Evolutionary conservation across 768 basidiomycete genomes (phyloP).

Genomic region (Lactifluus piperatus): DNA sequence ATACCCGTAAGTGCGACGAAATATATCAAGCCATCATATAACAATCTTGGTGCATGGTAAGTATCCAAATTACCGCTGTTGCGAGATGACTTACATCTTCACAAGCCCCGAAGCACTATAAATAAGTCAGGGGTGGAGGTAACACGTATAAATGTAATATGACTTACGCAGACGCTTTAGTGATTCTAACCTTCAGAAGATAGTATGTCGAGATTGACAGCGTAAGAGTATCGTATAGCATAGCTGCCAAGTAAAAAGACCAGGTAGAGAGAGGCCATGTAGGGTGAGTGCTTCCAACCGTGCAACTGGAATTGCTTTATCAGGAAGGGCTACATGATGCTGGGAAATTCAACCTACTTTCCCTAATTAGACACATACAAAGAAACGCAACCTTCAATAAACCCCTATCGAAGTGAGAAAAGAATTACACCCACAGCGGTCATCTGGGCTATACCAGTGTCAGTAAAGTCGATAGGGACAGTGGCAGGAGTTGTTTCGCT

Average conservation of each 20-base stretch:
- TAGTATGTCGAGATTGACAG: too few species aligned
- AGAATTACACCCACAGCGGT: neutral
- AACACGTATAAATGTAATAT: neutral
- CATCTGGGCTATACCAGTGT: constrained; percentile 9
- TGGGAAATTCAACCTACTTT: constrained; percentile 25
- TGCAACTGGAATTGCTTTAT: constrained; percentile 34
- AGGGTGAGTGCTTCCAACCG: constrained; percentile 27
- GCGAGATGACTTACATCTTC: constrained; percentile 21
- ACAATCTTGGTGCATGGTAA: constrained; percentile 36
- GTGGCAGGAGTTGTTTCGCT: constrained; percentile 22
- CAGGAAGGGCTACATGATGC: neutral
- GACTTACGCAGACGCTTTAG: constrained; percentile 26
- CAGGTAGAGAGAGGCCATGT: constrained; percentile 35
- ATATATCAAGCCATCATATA: constrained; percentile 60
- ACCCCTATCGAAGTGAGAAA: neutral
- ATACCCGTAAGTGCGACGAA: constrained; percentile 44
- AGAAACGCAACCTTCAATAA: neutral
- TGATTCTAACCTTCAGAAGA: constrained; percentile 39
- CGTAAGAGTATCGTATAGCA: constrained; percentile 48
- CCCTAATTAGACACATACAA: constrained; percentile 25
- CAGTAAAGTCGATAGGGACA: neutral
- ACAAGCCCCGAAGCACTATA: constrained; percentile 22
- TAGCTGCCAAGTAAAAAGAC: constrained; percentile 50
- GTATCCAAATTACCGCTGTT: neutral
- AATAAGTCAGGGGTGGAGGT: neutral